Conservation (phyloP, 164 flowering plant genomes). For the Tetracentron sinense region DNA sequence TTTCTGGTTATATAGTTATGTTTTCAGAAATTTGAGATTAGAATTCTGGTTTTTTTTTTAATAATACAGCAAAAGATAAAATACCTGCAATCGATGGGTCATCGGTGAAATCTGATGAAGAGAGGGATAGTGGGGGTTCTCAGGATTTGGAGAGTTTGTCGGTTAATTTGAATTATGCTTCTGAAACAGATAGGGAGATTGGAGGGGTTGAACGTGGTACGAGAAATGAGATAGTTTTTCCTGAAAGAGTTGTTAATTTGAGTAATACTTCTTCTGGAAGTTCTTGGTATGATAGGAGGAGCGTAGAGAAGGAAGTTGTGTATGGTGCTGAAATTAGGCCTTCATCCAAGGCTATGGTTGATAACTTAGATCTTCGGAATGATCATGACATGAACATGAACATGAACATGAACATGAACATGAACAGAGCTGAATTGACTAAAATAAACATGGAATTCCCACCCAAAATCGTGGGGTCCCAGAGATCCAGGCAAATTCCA, state of each 20-base stretch:
- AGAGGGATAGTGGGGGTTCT: slow-evolving; percentile 19
- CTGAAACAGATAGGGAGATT: slow-evolving; percentile 23
- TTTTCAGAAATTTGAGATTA: slow-evolving; percentile 4
- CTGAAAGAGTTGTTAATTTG: slow-evolving; percentile 16
- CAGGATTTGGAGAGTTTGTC: slow-evolving; percentile 15
- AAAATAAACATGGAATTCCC: slow-evolving; percentile 13
- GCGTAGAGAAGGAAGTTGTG: background rate
- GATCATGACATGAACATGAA: slow-evolving; percentile 10
- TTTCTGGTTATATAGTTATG: too few species aligned
- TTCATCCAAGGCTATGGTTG: slow-evolving; percentile 10
- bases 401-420: slow-evolving; percentile 4
- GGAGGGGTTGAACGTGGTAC: slow-evolving; percentile 17
- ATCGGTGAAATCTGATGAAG: slow-evolving; percentile 30
- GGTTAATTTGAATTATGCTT: slow-evolving; percentile 6
- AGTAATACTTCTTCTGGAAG: slow-evolving; percentile 16
- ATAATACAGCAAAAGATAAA: slow-evolving; percentile 35
- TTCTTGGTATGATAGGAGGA: slow-evolving; percentile 6
- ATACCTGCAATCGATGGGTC: slow-evolving; percentile 20
- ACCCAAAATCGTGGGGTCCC: slow-evolving; percentile 17
- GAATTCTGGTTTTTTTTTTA: slow-evolving; percentile 15
- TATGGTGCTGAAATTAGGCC: slow-evolving; percentile 14
- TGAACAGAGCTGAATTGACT: too few species aligned
- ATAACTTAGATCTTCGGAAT: slow-evolving; percentile 12
- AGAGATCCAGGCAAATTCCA: slow-evolving; percentile 8
- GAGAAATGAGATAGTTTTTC: slow-evolving; percentile 15